A percentile compares a stretch with the other conserved stretches of the same genome.
Conservation (phyloP, 192 early-diverging fungal species). For the Linnemannia schmuckeri region DNA sequence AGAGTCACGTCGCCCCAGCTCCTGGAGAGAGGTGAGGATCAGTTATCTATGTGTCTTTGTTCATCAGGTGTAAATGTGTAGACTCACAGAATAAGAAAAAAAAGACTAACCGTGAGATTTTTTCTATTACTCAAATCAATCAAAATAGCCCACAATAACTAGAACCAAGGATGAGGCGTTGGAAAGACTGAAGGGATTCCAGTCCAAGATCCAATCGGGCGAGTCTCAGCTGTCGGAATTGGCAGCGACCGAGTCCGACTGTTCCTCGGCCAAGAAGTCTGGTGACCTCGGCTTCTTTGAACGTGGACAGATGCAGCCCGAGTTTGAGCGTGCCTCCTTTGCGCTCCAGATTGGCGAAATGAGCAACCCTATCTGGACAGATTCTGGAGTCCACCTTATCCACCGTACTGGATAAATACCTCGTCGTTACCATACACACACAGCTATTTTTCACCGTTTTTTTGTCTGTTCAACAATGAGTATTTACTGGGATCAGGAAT, state of each 20-base stretch:
- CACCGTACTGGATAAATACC: conserved; percentile 80
- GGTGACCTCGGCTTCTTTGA: conserved; percentile 94
- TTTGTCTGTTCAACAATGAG: too few relatives aligned
- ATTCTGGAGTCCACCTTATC: conserved; percentile 95
- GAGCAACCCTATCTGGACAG: conserved; percentile 84
- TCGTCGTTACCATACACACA: not conserved
- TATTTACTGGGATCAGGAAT: not conserved
- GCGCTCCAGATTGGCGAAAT: conserved; percentile 87
- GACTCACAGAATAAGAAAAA: not conserved
- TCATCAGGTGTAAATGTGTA: not conserved
- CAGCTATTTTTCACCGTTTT: not conserved
- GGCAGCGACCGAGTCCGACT: conserved; percentile 88
- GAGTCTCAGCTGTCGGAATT: conserved; percentile 76
- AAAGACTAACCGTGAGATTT: not conserved
- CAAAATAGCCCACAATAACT: conserved; percentile 82
- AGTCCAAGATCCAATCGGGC: conserved; percentile 73
- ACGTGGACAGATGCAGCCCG: conserved; percentile 89
- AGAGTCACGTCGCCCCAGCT: conserved; percentile 86
- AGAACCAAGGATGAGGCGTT: conserved; percentile 92
- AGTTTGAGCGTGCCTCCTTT: conserved; percentile 93
- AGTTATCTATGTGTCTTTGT: not conserved
- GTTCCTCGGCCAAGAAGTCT: conserved; percentile 87
- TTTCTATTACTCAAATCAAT: not conserved
- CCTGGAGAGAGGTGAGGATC: conserved; percentile 85
- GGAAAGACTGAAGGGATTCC: conserved; percentile 74